These are phyloP conservation scores for Aureobasidium sp. DNA, from an alignment of 2,329 filamentous ascomycete genomes.

Conservation along the genomic window DNA sequence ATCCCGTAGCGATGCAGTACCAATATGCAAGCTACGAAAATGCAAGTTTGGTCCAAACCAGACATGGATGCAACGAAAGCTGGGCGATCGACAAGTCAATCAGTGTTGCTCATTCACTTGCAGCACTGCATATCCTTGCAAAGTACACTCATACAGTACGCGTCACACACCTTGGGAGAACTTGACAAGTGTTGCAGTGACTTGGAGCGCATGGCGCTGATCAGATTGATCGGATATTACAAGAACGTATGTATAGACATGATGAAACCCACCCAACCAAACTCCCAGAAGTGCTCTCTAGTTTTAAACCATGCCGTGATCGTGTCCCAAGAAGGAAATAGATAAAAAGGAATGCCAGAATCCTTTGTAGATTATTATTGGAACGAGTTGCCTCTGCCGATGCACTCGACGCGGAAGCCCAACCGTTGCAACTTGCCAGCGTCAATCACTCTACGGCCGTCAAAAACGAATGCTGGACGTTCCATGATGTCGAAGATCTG, in stretches of 20 bases:
- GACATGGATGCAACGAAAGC: not conserved
- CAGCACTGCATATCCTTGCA: not conserved
- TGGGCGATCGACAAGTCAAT: not conserved
- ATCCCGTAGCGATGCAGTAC: not conserved
- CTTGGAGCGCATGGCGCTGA: not conserved
- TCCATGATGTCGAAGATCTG: constrained; percentile 28
- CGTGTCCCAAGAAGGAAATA: not conserved
- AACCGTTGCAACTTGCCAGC: constrained; percentile 25
- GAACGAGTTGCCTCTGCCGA: constrained; percentile 21
- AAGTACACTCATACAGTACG: not conserved
- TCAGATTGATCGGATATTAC: constrained; percentile 1
- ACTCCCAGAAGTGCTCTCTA: not conserved
- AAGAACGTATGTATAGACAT: constrained; percentile 6
- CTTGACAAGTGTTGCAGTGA: not conserved
- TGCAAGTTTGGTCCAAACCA: not conserved
- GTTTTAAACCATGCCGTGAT: constrained; percentile 11
- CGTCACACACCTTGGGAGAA: not conserved
- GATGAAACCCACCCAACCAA: constrained; percentile 8
- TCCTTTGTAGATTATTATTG: not conserved
- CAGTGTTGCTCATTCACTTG: not conserved
- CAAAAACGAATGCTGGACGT: constrained; percentile 31
- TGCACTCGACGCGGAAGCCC: constrained; percentile 32
- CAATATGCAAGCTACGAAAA: not conserved
- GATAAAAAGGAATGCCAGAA: constrained; percentile 1
- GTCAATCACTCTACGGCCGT: constrained; percentile 33